phyloP scores from a whole-genome alignment of 2,329 filamentous ascomycete genomes.

The Colletotrichum tropicale region DNA sequence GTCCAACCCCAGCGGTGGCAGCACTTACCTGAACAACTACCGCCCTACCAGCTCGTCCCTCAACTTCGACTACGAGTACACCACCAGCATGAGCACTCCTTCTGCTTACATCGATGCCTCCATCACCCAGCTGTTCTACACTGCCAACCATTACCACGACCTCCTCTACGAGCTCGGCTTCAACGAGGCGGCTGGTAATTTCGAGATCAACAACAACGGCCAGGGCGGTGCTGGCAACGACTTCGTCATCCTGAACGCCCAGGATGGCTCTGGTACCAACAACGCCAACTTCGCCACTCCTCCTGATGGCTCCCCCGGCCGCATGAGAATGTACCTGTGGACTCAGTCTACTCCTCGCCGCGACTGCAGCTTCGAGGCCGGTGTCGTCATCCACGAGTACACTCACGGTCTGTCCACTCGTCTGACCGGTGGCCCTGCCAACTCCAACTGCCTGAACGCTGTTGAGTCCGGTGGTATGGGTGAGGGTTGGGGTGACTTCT shows the following conservation, averaged over 20 bases:
- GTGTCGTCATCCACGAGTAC: constrained; percentile 65
- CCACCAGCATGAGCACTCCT: constrained; percentile 31
- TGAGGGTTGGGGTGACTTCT: constrained; percentile 63
- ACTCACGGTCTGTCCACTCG: constrained; percentile 62
- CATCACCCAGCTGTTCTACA: constrained; percentile 60
- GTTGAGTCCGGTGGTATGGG: constrained; percentile 61
- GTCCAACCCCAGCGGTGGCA: constrained; percentile 47
- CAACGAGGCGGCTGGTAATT: constrained; percentile 58
- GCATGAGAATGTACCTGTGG: constrained; percentile 64
- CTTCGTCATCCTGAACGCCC: constrained; percentile 53
- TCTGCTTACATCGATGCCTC: constrained; percentile 51
- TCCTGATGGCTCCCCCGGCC: constrained; percentile 46
- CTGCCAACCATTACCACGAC: constrained; percentile 58
- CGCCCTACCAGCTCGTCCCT: constrained; percentile 42
- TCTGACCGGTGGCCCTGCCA: constrained; percentile 62
- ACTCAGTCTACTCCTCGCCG: constrained; percentile 48
- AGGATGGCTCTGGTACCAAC: constrained; percentile 53
- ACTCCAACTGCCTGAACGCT: constrained; percentile 50
- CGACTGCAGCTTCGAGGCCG: constrained; percentile 63
- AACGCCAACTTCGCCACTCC: constrained; percentile 58
- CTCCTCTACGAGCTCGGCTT: constrained; percentile 58
- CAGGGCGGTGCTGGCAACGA: constrained; percentile 51
- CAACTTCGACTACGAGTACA: constrained; percentile 46
- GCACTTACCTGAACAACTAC: constrained; percentile 30
- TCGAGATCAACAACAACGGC: constrained; percentile 56